Evolutionary conservation across 2,329 filamentous ascomycete genomes (phyloP), one percentile per base, ranked within the genome.

Genomic region (Sarocladiaceae sp.): DNA sequence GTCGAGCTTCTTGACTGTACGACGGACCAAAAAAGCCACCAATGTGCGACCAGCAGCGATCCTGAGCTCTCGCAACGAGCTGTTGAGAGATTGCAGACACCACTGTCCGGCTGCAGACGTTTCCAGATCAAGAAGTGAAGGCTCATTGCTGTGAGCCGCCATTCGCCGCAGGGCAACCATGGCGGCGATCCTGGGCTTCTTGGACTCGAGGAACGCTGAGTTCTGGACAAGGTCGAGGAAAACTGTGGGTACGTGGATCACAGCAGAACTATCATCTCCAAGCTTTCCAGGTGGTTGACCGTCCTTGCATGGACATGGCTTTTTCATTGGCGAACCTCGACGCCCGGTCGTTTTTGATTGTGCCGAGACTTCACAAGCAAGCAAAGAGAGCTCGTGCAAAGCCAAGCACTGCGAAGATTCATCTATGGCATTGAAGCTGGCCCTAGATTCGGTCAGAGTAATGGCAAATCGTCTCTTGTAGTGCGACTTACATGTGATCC

Each of bases 31-130:
- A 64, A 94, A 95, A 0, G 77, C 72, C 46, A 83, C 75, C 23
- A 93, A 65, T 0, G 85, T 82, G 54, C 82, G 79, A 31, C 87
- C 88, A 53, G 92, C 88, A 33, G 87, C 87, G 59, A 97, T 81
- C 28, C 93, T 84, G 25, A 97, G 73, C 65, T 97, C 94, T 62
- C 93, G 82, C 18, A 90, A 68, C 1, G 92, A 95, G 66, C 92
- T 96, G 57, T 86, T 85, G 35, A 97, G 73, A 1, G 87, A 90
- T 58, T 87, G 82, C 4, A 97, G 71, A 62, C 90, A 92, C 81
- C 89, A 93, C 61, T 92, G 85, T 0, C 89, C 91, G 36, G 90
- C 71, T 1, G 71, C 66, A 8, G 89, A 91, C 1, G 71, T 74
- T 54, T 85, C 80, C 2, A 97, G 71, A 57, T 88, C 82, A 26